These are phyloP conservation scores for Prunella vulgaris DNA, from an alignment of 257 asterid genomes.

Conservation along the genomic window DNA sequence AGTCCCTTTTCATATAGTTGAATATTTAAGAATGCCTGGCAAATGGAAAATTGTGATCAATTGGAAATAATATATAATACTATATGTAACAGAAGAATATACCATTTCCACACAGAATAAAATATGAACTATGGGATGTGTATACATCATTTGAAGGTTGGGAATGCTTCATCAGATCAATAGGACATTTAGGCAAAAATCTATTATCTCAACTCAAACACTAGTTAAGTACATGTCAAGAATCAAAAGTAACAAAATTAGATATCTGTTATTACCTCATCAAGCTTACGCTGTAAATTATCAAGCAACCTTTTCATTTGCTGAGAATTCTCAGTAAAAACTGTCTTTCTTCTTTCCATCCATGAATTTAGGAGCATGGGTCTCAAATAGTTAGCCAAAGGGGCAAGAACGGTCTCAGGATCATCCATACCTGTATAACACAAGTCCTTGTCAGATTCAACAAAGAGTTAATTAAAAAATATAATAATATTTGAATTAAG, in stretches of 20 bases:
- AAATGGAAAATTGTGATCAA: slow-evolving; percentile 17
- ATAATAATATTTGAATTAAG: slow-evolving; percentile 14
- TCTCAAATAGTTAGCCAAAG: slow-evolving; percentile 71
- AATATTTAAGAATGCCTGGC: slow-evolving; percentile 74
- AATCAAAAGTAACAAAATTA: slow-evolving; percentile 17
- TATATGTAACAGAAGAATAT: slow-evolving; percentile 5
- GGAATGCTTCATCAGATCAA: slow-evolving; percentile 15
- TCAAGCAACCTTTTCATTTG: slow-evolving; percentile 69
- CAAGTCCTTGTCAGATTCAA: slow-evolving; percentile 15
- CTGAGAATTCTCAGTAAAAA: slow-evolving; percentile 85
- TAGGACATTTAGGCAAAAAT: slow-evolving; percentile 1
- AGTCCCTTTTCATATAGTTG: slow-evolving; percentile 91
- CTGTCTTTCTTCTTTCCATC: slow-evolving; percentile 78
- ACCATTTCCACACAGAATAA: slow-evolving; percentile 4
- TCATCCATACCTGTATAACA: slow-evolving; percentile 54
- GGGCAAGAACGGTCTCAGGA: slow-evolving; percentile 73
- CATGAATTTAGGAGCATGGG: slow-evolving; percentile 86
- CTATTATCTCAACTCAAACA: not conserved
- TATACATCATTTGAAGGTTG: slow-evolving; percentile 6
- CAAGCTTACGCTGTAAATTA: slow-evolving; percentile 78
- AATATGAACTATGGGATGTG: slow-evolving; percentile 10
- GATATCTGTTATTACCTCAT: slow-evolving; percentile 60
- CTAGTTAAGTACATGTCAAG: not conserved
- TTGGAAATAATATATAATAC: slow-evolving; percentile 8
- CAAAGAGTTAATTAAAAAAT: not conserved